Evolutionary conservation across 805 yeast genomes (phyloP).

Genomic region (Debaryomyces prosopidis): DNA sequence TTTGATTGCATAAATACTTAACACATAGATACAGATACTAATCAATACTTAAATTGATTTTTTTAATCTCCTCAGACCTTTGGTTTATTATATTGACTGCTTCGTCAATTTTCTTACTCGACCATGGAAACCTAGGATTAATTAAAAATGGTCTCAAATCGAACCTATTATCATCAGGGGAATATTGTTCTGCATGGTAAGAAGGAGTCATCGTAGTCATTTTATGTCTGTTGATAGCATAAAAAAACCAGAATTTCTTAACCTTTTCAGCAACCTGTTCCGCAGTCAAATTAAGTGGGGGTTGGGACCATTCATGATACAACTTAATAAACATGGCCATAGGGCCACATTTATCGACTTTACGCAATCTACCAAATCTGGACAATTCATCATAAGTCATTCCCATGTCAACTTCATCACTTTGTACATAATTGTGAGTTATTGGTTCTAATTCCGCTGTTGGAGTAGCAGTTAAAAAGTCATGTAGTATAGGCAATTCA

Average conservation of each 20-base stretch:
- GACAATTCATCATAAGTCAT: conserved; percentile 94
- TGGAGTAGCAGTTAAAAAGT: conserved; percentile 88
- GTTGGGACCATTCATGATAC: conserved; percentile 89
- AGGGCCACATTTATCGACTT: conserved; percentile 94
- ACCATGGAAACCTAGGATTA: conserved; percentile 86
- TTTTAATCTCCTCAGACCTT: conserved; percentile 33
- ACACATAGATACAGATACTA: conserved; percentile 12
- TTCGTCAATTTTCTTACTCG: conserved; percentile 82
- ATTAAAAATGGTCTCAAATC: conserved; percentile 96
- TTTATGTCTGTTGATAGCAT: conserved; percentile 94
- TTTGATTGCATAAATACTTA: background rate
- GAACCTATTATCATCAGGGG: conserved; percentile 96
- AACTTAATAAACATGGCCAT: conserved; percentile 89
- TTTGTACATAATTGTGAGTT: conserved; percentile 87
- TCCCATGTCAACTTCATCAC: conserved; percentile 98
- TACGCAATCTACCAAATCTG: conserved; percentile 85
- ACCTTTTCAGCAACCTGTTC: conserved; percentile 89
- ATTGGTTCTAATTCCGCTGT: conserved; percentile 98
- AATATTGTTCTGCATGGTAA: conserved; percentile 96
- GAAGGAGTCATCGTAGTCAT: conserved; percentile 97
- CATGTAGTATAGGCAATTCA: conserved; percentile 72
- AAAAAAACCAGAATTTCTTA: conserved; percentile 86
- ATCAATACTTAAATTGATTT: conserved; percentile 46
- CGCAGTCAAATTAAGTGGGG: conserved; percentile 63
- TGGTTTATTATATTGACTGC: conserved; percentile 59